Evolutionary conservation across 176 grass and related monocot species (phyloP), one percentile per base, ranked within the genome.

Genomic region (Poa pratensis): DNA sequence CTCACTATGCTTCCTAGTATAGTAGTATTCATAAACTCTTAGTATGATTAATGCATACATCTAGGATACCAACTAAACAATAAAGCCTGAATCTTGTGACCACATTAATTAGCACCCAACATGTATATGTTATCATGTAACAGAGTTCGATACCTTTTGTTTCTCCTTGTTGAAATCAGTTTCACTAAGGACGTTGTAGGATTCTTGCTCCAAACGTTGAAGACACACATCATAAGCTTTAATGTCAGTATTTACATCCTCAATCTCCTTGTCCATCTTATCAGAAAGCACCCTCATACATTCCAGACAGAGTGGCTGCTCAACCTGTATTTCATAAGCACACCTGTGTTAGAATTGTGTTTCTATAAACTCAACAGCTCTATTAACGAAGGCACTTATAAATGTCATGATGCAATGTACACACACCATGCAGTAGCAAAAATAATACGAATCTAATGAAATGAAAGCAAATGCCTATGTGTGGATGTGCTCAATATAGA

Each of bases 241-340:
- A 81, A 94, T 96, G 40, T 99, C 94, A 72, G 81, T 76, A 80
- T 92, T 94, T 57, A 92, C 86, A 91, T 96, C 92, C 58, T 99
- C 94, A 51, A 99, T 91, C 78, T 96, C 94, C 84, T 92, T 96
- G 59, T 94, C 93, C 88, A 96, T 89, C 89, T 99, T 99, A 86
- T 96, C 94, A 72, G 92, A 99, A 67, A 99, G 85, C 69, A 99
- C 71, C 72, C 92, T 76, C 94, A 96, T 99, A 77, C 97, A 99
- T 27, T 99, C 97, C 84, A 99, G 83, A 71, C 97, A 99, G 61
- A 96, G 94, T 59, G 97, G 94, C 70, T 96, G 97, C 63, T 99
- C 97, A 87, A 99, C 90, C 97, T 99, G 88, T 19, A 70, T 78
- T 54, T 3, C 57, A 84, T 62, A 64, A 52, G 35, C 46, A 68